phyloP scores from a whole-genome alignment of 169 alveolate genomes.

The Plasmodium chabaudi region DNA sequence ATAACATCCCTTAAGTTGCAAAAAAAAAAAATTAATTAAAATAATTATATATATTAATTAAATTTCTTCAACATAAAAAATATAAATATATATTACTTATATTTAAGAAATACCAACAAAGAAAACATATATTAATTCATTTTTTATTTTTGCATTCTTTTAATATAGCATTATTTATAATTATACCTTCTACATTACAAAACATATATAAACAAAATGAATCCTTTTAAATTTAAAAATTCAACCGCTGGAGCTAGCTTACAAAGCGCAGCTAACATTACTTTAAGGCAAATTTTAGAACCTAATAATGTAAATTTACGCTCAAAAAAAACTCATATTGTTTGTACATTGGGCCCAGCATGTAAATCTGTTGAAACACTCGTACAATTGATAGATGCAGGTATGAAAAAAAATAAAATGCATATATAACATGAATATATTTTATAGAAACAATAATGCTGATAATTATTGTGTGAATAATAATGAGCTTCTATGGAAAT shows the following conservation, averaged over 20 bases:
- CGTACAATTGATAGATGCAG: slow-evolving; percentile 90
- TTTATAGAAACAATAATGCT: too few relatives aligned
- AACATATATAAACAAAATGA: slow-evolving; percentile 33
- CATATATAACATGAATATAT: background rate
- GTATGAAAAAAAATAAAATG: slow-evolving; percentile 40
- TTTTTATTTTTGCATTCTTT: background rate
- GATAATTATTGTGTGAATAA: too few relatives aligned
- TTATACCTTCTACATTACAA: background rate
- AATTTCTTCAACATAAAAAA: too few relatives aligned
- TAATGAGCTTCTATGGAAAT: too few relatives aligned
- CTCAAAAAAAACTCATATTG: slow-evolving; percentile 94
- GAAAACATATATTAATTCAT: too few relatives aligned
- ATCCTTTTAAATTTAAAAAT: slow-evolving; percentile 34
- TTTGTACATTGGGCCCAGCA: slow-evolving; percentile 98
- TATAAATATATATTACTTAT: too few relatives aligned
- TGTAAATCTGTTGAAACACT: slow-evolving; percentile 94
- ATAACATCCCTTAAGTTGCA: too few relatives aligned
- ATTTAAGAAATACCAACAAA: too few relatives aligned
- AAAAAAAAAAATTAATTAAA: too few relatives aligned
- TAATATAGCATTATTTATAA: background rate
- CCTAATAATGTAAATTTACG: slow-evolving; percentile 79
- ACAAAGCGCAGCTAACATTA: slow-evolving; percentile 72
- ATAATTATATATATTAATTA: too few relatives aligned
- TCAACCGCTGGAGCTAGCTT: slow-evolving; percentile 30
- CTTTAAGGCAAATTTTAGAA: slow-evolving; percentile 75